These are phyloP conservation scores for Solanum hybrid DNA, from an alignment of 305 asterid species.

Conservation along the genomic window DNA sequence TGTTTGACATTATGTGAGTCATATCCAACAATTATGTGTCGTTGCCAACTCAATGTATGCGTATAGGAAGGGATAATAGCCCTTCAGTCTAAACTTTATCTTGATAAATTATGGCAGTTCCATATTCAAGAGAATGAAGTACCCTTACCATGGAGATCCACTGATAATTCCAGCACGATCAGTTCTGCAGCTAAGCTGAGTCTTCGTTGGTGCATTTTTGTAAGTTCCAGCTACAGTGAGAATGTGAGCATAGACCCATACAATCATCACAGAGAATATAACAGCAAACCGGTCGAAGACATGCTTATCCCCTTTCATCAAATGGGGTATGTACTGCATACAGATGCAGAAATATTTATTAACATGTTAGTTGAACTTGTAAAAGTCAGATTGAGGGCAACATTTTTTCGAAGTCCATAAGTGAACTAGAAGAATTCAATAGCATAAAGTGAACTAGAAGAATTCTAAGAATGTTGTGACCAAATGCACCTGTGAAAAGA, in stretches of 20 bases:
- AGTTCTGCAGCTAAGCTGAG: conserved; percentile 83
- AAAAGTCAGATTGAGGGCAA: background rate
- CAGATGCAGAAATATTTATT: background rate
- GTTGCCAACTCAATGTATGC: background rate
- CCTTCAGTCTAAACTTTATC: background rate
- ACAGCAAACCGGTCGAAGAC: conserved; percentile 72
- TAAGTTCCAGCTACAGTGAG: conserved; percentile 87
- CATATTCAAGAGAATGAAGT: background rate
- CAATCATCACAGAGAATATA: conserved; percentile 53
- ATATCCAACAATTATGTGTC: background rate
- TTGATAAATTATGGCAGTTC: background rate
- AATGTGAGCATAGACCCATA: conserved; percentile 82
- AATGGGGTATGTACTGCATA: conserved; percentile 60
- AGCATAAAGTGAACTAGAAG: background rate
- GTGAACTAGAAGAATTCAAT: background rate
- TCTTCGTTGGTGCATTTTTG: conserved; percentile 28
- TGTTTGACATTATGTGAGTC: background rate
- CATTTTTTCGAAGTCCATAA: background rate
- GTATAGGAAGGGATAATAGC: background rate
- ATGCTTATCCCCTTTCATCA: conserved; percentile 44
- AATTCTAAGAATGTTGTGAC: background rate
- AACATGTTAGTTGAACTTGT: background rate
- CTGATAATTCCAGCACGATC: conserved; percentile 74
- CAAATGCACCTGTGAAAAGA: conserved; percentile 68
- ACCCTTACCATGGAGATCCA: conserved; percentile 69